Base-by-base conservation (phyloP, 176 grass and related monocot genomes). In the Eleusine indica region DNA sequence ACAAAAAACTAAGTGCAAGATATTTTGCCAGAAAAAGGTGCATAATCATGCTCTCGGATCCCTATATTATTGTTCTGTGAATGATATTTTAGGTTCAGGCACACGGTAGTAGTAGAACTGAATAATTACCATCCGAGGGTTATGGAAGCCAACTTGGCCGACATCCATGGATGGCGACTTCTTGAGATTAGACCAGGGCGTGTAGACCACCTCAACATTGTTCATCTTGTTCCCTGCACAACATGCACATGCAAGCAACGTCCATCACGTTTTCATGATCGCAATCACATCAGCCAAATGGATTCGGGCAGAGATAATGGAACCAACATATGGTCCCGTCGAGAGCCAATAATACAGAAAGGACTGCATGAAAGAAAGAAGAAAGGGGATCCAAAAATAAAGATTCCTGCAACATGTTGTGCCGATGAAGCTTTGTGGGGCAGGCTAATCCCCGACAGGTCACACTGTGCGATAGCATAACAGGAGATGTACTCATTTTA, bases 61-160 rank as follows among this genome's bases (percentile, higher is more conserved):
- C 13, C 30, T 2, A 7, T 68, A 39, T 18, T 1, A 66, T 66
- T 16, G 1, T 66, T 35, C 17, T 7, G 7, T 66, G 35, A 38
- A 38, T 66, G 30, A 38, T 66, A 10, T 7, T 66, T 66, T 66
- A 7, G 32, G 64, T 66, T 66, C 6, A 68, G 16, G 35, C 37
- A 68, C 19, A 68, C 32, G 37, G 35, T 62, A 62, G n/a, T 62
- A 10, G 3, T 5, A 64, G 32, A 66, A 1, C 6, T 72, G 16
- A 15, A 3, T 76, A 46, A 68, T 68, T 85, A 99, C 96, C 96
- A 96, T 81, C 66, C 92, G 92, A 43, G 75, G 41, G 79, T 94
- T 89, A 68, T 90, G 88, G 78, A 99, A 99, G 81, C 96, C 96
- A 90, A 99, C 96, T 96, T 99, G 96, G n/a, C 96, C 96, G 71